phyloP scores from a whole-genome alignment of 345 rosid genomes.

The Eucalyptus curtisii region DNA sequence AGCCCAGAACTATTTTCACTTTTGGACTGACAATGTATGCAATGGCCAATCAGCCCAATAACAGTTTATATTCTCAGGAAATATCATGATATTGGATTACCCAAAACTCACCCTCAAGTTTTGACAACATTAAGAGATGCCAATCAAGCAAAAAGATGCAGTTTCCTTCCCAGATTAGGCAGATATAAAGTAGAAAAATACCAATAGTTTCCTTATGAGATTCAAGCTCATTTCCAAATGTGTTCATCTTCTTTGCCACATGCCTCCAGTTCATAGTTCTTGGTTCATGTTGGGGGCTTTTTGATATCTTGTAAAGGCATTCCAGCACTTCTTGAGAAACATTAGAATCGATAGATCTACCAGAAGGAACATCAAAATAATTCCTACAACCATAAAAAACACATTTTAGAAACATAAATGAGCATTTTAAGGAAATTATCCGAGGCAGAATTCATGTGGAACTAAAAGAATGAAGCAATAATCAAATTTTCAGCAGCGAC shows the following conservation, averaged over 20 bases:
- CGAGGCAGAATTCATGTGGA: background rate
- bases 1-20: background rate
- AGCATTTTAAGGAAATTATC: background rate
- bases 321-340: constrained; percentile 81
- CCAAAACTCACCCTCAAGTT: background rate
- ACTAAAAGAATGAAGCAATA: background rate
- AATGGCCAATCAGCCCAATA: background rate
- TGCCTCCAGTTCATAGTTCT: constrained; percentile 79
- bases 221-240: constrained; percentile 38
- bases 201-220: constrained; percentile 25
- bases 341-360: constrained; percentile 20
- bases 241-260: constrained; percentile 72
- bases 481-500: background rate
- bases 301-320: constrained; percentile 58
- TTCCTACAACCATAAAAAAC: constrained; percentile 15
- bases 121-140: background rate
- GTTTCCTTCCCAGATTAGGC: background rate
- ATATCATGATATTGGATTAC: background rate
- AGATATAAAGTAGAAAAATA: constrained; percentile 3
- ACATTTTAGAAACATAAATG: background rate
- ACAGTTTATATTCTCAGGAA: background rate
- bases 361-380: constrained; percentile 26
- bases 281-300: constrained; percentile 56
- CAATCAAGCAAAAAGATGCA: background rate
- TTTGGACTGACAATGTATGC: background rate